phyloP scores from a whole-genome alignment of 1,284 basidiomycete genomes.

The Mycena sp. region DNA sequence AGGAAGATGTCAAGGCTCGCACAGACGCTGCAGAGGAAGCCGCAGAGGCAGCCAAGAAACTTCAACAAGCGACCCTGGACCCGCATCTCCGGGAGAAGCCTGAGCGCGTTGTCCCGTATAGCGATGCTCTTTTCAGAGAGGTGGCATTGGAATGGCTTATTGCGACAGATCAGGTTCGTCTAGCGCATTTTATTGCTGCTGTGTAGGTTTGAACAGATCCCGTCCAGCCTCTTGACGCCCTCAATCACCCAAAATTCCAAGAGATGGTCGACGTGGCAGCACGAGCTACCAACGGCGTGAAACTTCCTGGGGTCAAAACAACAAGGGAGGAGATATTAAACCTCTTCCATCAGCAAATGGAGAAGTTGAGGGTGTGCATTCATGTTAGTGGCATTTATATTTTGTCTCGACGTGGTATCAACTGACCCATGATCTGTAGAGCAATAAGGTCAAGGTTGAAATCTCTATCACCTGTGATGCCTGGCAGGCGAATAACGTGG shows the following conservation, averaged over 20 bases:
- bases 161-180: neutral
- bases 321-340: neutral
- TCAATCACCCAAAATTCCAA: neutral
- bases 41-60: too few species aligned
- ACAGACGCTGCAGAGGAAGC: too few species aligned
- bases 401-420: neutral
- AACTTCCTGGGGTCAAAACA: neutral
- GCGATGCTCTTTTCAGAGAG: neutral
- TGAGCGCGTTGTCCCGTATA: too few species aligned
- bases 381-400: neutral
- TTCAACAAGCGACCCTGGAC: too few species aligned
- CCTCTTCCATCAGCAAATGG: neutral
- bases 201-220: neutral
- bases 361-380: neutral
- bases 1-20: too few species aligned
- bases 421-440: neutral
- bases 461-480: neutral
- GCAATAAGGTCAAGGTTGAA: neutral
- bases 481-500: neutral
- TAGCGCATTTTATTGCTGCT: neutral
- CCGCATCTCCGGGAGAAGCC: too few species aligned
- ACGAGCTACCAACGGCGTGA: neutral
- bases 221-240: neutral
- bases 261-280: neutral
- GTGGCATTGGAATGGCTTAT: conserved; percentile 2